Base-by-base conservation (phyloP, 1,139 yeast species). In the Kazachstania sp. region DNA sequence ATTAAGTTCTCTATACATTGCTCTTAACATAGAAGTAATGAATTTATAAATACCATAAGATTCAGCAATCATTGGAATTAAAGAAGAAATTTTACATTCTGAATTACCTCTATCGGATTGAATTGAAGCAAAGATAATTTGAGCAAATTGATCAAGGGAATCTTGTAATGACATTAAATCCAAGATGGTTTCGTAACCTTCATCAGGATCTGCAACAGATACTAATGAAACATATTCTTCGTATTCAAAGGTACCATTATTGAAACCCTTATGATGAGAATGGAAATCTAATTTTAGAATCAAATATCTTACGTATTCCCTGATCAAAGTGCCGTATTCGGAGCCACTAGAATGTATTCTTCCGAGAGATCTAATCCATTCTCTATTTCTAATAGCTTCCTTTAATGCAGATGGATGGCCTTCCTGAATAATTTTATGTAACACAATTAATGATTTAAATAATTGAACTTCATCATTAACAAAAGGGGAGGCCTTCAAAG, bases 361-460 rank as follows among this genome's bases (percentile, higher is more conserved):
- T 1, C 73, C 77, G 30, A 78, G 60, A 35, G 74, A 65, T 46
- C 77, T 77, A 34, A 83, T 69, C 85, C 86, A 83, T 44, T 73
- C 75, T 46, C 73, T 66, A 62, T 88, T 88, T 52, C 81, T 75
- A 61, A 81, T 86, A 1, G 88, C 97, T 59, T 88, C 97, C 48
- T 79, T 77, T 59, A 92, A 71, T 9, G 87, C 81, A 37, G 86
- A 77, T 15, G 92, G 90, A 63, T 92, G 97, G 8, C 98, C 98
- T 65, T 92, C 98, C 65, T 92, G 97, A 20, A 90, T 70, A n/a
- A 92, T 95, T 64, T 90, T 90, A 63, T 92, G 97, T 46, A 88
- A 77, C 59, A 86, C 77, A 49, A 90, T 86, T 61, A 92, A 71
- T n/a, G 95, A 83, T 63, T 92, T 92, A 70, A 88, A 90, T 53